phyloP scores from a whole-genome alignment of 2,329 filamentous ascomycete species.

The Rugonectria rugulosa region DNA sequence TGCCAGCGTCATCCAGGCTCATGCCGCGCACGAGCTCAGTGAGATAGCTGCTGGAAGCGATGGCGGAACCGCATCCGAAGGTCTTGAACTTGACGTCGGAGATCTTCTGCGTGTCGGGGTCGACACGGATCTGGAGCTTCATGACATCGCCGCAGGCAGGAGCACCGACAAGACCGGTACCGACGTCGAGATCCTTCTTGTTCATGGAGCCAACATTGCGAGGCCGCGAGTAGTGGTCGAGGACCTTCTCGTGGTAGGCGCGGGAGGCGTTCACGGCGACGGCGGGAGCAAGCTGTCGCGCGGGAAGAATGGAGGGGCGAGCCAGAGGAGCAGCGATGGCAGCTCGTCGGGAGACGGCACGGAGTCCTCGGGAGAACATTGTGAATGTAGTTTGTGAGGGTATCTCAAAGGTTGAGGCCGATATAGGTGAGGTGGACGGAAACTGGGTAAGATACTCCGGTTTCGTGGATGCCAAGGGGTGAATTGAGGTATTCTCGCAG shows the following conservation, averaged over 20 bases:
- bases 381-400: constrained; percentile 31
- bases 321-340: constrained; percentile 48
- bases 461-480: constrained; percentile 1
- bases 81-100: constrained; percentile 98
- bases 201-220: constrained; percentile 65
- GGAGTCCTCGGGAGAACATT: constrained; percentile 58
- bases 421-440: not conserved
- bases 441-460: not conserved
- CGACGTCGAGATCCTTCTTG: constrained; percentile 83
- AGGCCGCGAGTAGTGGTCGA: constrained; percentile 60
- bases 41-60: constrained; percentile 92
- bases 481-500: not conserved
- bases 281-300: constrained; percentile 52
- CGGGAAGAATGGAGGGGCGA: constrained; percentile 47
- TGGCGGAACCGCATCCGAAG: constrained; percentile 92
- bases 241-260: constrained; percentile 62
- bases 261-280: constrained; percentile 51
- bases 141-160: constrained; percentile 92
- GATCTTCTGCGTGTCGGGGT: constrained; percentile 87
- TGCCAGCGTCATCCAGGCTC: constrained; percentile 89
- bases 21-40: constrained; percentile 95
- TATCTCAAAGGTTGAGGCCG: constrained; percentile 3
- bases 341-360: constrained; percentile 54
- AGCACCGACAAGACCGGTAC: constrained; percentile 89
- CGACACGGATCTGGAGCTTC: constrained; percentile 83